Base-by-base conservation (phyloP, 305 asterid species). In the Striga hermonthica region DNA sequence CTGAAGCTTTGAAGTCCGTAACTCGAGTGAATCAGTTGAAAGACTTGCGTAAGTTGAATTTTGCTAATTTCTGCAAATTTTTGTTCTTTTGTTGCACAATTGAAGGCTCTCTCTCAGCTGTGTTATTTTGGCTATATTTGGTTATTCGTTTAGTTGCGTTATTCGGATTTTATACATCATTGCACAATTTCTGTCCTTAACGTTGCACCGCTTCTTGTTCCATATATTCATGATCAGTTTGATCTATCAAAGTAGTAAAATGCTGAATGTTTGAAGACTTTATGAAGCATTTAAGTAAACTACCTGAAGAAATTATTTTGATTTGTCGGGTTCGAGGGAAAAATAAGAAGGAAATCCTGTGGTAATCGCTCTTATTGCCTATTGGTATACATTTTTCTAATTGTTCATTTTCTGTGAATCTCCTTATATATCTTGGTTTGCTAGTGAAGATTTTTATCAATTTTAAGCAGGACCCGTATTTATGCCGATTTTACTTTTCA, bases 1-100 rank as follows among this genome's bases (percentile, higher is more conserved):
- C 89, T 40, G 91, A 90, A 54, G 77, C 74, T 54, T 80, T 94
- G 75, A 90, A 81, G 81, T 82, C 95, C n/a, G 96, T 90, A 41
- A 79, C 93, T 69, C 91, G 96, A 72, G 97, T 90, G 69, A 83
- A 79, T 75, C 96, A 90, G 75, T 82, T 94, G 79, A 90, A 86
- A 84, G 97, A 94, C 74, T 81, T 94, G 79, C 91, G 99, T 94
- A 57, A 74, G 83, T 74, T 39, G 50, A 22, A 47, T 60, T 55
- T 64, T 60, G 47, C 62, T 62, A 34, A 52, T 6, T 28, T 11
- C 11, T 43, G 49, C 49, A 28, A 38, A 47, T 13, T 43, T 38
- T 0, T 62, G 13, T 57, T 28, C 57, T 34, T 41, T 31, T 36
- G 15, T 28, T 50, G 11, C 36, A 4, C 6, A 3, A n/a, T 5